Evolutionary conservation across 1,139 yeast species (phyloP), one percentile per base, ranked within the genome.

Genomic region (Candida pseudocylindracea): DNA sequence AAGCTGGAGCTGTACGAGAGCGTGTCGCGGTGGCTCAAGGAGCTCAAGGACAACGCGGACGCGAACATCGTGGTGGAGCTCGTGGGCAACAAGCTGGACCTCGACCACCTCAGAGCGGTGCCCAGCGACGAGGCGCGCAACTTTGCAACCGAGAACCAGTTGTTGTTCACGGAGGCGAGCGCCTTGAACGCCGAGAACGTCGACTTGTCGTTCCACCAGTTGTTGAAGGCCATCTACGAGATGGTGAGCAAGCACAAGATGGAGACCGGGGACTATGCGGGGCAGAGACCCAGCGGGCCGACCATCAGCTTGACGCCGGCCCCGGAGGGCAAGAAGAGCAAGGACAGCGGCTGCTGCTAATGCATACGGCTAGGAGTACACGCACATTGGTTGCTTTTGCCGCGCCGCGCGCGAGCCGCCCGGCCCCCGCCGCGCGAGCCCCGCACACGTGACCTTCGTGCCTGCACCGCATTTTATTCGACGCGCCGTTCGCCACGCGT

Each of bases 101-200:
- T 88, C 55, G 88, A 81, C 51, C 98, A 88, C 54, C 62, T 85
- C 48, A 70, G 98, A 47, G 95, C 95, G 1, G 93, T 91, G 24
- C 94, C 98, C 37, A 85, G 96, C 30, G 98, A 88, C 37, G 98
- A 88, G 55, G 98, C 98, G 36, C 78, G 73, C 54, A 78, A 75
- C 50, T 88, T 88, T 60, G 95, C 98, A 32, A 71, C 79, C 39
- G 98, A 91, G 55, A 85, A 88, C 57, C 81, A 69, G 50, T 63
- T 88, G 45, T 63, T 88, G 46, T 88, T 88, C 53, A 85, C 94
- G 33, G 98, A 88, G 58, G 93, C 98, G n/a, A 75, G 93, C 38
- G 98, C 98, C 12, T 65, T 91, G 42, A 83, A 83, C 45, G 75
- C 93, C 30, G 92, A 88, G 46, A 91, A 91, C 52, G 98, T 88